Base-by-base conservation (phyloP, 352 stramenopile genomes). In the Pythium utonaiense region DNA sequence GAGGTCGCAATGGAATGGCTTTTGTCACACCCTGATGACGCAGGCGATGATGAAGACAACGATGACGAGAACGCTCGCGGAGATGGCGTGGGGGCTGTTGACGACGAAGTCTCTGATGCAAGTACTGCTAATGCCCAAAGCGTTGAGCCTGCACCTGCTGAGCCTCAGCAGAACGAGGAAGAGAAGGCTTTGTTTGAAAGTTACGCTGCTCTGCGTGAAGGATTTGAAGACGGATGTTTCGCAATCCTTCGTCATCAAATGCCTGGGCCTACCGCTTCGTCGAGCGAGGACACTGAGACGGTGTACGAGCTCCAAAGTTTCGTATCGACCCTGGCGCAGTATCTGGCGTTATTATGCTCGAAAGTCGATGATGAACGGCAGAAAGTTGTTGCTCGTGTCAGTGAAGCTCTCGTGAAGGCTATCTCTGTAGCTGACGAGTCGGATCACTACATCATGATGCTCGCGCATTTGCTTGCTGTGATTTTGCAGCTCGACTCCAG, bases 1-100 rank as follows among this genome's bases (percentile, higher is more conserved):
- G 95, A 98, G 64, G 66, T 98, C 36, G 96, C 91, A 1, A 98
- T 98, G 94, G 96, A 99, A 64, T 98, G 96, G 81, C 91, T 98
- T 27, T 59, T 99, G 19, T 79, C 84, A 6, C 88, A 98, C 71
- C 93, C 93, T 25, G 81, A 92, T 41, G 74, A 75, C 42, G 56
- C 49, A 21, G 62, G 69, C 25, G 55, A 65, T 12, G 60, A 69
- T 38, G 69, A 79, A 10, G 66, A 64, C 9, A 53, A 55, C 24
- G 67, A 75, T 1, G 64, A 71, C n/a, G 50, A 60, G 56, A 64
- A 41, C 51, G 36, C 17, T 14, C 1, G 27, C 52, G 59, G 31
- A 19, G 28, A 30, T 45, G 22, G 22, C 6, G 19, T 19, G 40
- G 16, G 31, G 17, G 12, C 2, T 14, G 9, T 8, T 19, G 42